Base-by-base conservation (phyloP, 345 rosid species). In the Brassica juncea region DNA sequence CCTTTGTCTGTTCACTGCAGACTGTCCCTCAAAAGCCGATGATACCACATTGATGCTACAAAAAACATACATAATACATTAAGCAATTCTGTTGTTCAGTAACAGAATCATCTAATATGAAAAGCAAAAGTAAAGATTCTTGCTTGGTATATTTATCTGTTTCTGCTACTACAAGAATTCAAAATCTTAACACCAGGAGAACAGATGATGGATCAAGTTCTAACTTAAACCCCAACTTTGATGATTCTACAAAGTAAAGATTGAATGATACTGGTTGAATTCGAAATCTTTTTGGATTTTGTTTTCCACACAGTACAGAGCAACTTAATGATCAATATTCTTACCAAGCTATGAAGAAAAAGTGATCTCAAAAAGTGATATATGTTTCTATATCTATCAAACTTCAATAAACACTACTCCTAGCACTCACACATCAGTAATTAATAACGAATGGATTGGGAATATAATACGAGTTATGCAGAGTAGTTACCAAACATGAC, bases 1-100 rank as follows among this genome's bases (percentile, higher is more conserved):
- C 82, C 99, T 89, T 84, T 94, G 99, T 78, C 97, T 86, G 81
- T 91, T 92, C 83, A 94, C 97, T 2, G 91, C 87, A 0, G 94
- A 91, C 66, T 94, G 91, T 55, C 97, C 99, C 79, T 92, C 95
- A 52, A 94, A 92, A 19, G 87, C 85, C 57, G 91, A 85, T 39
- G 97, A 86, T 27, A 94, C 80, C 14, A 94, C 99, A 75, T 94
- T 89, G 37, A 94, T 92, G 83, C 97, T 94, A 85, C 86, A 31
- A 84, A 37, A 71, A 73, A n/a, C 52, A 73, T 2, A 47, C 16
- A 63, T 4, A 70, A 32, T 1, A 63, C 27, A 57, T 28, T 37
- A 12, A 32, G 4, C 59, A 62, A 21, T 15, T 3, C 5, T 72
- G 10, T 1, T 57, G 39, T 23, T 58, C 21, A 66, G 61, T 58